Evolutionary conservation across 768 basidiomycete species (phyloP), one percentile per base, ranked within the genome.

Genomic region (Pulveroboletus sp.): DNA sequence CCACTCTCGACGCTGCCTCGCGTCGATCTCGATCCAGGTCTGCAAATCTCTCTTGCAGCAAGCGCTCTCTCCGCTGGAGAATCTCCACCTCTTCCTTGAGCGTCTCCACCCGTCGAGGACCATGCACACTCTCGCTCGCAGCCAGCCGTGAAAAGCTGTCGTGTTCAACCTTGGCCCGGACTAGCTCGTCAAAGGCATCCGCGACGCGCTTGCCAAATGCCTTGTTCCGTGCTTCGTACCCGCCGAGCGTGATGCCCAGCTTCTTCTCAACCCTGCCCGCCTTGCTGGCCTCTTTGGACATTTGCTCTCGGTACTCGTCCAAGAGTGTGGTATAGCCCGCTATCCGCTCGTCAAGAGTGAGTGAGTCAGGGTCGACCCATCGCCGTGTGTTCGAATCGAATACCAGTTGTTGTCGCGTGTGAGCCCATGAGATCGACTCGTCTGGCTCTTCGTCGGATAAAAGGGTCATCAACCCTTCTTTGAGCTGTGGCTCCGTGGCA

Each of bases 231-330:
- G 79, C 77, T 62, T 90, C 81, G 66, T 98, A 98, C 9, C 97
- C 97, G n/a, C 94, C 94, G 3, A 98, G 80, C 13, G 80, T 79
- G 49, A 93, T 81, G 9, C 75, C 78, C 10, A 98, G 79, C 67
- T 93, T 95, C 80, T 94, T 97, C 75, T 97, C 95, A 6, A 76
- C 63, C 73, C 97, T 98, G 19, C 79, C 67, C 0, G 89, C 87
- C 64, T 87, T 91, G 45, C 75, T 78, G 0, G 90, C 88, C 61
- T 94, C 89, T 62, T 80, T 82, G 29, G 82, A 70, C 85, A 99
- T 92, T 42, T 71, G 66, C 14, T 85, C 84, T 23, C 85, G 81
- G 46, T 75, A 75, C 43, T 81, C 75, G 7, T 80, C 75, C 47
- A 95, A 73, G 32, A 87, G 69, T 6, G 75, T 64, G 0, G 72